Conservation (phyloP, 163 green algal species). For the Scenedesmus sp. region DNA sequence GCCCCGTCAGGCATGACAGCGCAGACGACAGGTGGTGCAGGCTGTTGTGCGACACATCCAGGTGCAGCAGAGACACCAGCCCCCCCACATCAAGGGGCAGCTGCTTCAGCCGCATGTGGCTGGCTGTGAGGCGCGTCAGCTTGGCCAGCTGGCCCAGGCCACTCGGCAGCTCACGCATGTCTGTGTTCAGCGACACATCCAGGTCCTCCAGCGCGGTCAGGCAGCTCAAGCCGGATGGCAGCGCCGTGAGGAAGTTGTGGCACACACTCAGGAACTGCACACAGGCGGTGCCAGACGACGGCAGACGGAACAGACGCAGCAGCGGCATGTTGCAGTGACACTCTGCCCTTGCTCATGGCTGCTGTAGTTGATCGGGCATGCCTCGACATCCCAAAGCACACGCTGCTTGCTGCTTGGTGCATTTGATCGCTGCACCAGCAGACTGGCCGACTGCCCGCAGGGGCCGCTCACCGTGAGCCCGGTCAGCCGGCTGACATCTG, state of each 20-base stretch:
- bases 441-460: no score
- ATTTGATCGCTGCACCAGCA: no score
- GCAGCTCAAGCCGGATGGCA: constrained; percentile 27
- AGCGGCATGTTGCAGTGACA: not conserved
- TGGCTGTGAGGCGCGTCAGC: constrained; percentile 26
- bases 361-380: not conserved
- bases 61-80: constrained; percentile 35
- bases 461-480: constrained; percentile 46
- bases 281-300: no score
- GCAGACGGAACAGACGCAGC: not conserved
- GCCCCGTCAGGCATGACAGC: constrained; percentile 28
- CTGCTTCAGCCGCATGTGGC: constrained; percentile 57
- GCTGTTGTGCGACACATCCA: constrained; percentile 56
- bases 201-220: constrained; percentile 43
- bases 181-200: constrained; percentile 53
- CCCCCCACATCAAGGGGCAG: constrained; percentile 42
- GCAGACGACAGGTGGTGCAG: constrained; percentile 45
- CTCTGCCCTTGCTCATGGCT: not conserved
- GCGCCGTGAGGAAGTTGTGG: constrained; percentile 50
- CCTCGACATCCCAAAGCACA: not conserved
- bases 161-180: constrained; percentile 52
- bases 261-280: constrained; percentile 47
- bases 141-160: constrained; percentile 39
- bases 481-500: constrained; percentile 24
- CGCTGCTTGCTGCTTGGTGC: not conserved